Evolutionary conservation across 1,284 basidiomycete species (phyloP).

Genomic region (Moesziomyces sp.): DNA sequence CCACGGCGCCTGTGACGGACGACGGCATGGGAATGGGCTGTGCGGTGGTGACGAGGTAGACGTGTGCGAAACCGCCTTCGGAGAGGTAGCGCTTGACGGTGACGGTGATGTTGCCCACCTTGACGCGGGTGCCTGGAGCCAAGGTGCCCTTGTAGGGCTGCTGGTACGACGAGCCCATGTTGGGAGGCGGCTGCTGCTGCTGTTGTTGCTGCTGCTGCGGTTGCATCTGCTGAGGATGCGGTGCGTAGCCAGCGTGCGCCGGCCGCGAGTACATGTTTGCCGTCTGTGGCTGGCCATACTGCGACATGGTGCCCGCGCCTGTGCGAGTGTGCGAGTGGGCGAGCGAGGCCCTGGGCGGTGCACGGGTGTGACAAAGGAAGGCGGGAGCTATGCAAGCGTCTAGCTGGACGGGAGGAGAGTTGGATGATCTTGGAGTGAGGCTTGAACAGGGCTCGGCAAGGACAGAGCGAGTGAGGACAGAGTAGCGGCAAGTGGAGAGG

Average conservation of each 20-base stretch:
- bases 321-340: too few relatives aligned
- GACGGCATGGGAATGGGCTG: constrained; percentile 74
- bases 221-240: constrained; percentile 7
- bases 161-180: constrained; percentile 29
- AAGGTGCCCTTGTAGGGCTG: constrained; percentile 52
- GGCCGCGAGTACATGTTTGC: constrained; percentile 19
- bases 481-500: too few relatives aligned
- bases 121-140: constrained; percentile 81
- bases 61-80: constrained; percentile 98
- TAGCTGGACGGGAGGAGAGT: too few relatives aligned
- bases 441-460: too few relatives aligned
- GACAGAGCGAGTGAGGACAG: too few relatives aligned
- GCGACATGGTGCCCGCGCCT: constrained; percentile 26
- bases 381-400: not conserved
- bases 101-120: constrained; percentile 88
- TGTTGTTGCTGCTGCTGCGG: not conserved
- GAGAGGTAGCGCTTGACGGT: constrained; percentile 88
- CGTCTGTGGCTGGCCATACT: constrained; percentile 33
- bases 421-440: too few relatives aligned
- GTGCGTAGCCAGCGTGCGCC: constrained; percentile 18
- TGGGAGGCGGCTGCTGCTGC: constrained; percentile 20
- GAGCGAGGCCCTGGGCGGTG: not conserved
- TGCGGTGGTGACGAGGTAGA: constrained; percentile 91
- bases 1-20: constrained; percentile 34
- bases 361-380: not conserved